These are phyloP conservation scores for Nigrospora sphaerica DNA, from an alignment of 2,329 filamentous ascomycete genomes.

Conservation along the genomic window DNA sequence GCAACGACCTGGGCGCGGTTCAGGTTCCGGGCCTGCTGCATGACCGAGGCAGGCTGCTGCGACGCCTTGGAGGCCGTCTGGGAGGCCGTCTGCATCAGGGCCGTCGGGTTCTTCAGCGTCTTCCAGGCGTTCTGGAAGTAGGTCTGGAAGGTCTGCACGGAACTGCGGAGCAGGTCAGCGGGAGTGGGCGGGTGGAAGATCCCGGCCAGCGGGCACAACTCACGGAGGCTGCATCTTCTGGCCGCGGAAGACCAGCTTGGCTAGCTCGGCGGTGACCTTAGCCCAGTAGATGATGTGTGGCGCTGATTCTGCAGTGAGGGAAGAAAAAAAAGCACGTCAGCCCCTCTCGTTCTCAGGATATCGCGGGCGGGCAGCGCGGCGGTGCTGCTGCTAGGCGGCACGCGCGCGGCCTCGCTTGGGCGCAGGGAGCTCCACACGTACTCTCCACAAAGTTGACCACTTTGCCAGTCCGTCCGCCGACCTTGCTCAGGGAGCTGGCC, in stretches of 20 bases:
- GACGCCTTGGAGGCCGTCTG: slow-evolving; percentile 39
- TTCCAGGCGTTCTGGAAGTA: slow-evolving; percentile 75
- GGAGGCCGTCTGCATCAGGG: slow-evolving; percentile 43
- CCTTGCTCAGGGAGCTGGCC: slow-evolving; percentile 60
- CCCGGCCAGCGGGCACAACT: slow-evolving; percentile 31
- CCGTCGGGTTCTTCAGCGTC: slow-evolving; percentile 60
- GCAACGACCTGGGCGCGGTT: slow-evolving; percentile 63
- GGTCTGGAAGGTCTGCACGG: slow-evolving; percentile 72
- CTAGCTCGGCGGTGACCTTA: slow-evolving; percentile 79
- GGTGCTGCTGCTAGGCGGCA: too few relatives aligned
- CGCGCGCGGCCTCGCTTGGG: neutral
- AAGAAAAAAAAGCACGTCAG: neutral
- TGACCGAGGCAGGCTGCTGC: slow-evolving; percentile 28
- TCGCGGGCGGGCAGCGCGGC: too few relatives aligned
- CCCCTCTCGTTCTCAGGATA: neutral
- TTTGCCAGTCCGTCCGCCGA: slow-evolving; percentile 78
- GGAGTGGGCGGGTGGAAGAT: neutral
- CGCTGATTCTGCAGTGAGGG: slow-evolving; percentile 59
- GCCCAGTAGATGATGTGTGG: slow-evolving; percentile 89
- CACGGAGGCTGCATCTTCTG: slow-evolving; percentile 96
- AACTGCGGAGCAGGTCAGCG: slow-evolving; percentile 39
- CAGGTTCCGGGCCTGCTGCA: slow-evolving; percentile 56
- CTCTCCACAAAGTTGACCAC: slow-evolving; percentile 77
- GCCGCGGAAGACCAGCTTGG: slow-evolving; percentile 77
- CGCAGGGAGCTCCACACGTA: slow-evolving; percentile 42